Evolutionary conservation across 1,284 basidiomycete species (phyloP), one percentile per base, ranked within the genome.

Genomic region (Trametes polyzona): DNA sequence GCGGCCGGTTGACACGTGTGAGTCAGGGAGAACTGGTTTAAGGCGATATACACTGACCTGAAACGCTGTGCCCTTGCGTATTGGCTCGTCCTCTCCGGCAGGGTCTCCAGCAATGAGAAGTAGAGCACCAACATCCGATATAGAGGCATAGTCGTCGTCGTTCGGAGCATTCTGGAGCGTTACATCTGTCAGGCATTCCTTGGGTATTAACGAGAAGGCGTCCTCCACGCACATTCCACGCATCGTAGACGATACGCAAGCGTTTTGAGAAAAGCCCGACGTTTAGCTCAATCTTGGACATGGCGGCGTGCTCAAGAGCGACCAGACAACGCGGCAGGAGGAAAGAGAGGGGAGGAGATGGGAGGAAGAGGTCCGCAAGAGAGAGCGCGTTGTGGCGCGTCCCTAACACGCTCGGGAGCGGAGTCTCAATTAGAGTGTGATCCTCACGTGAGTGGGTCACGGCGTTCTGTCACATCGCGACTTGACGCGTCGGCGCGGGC

Each of bases 11-110:
- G 43, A 47, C 51, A 57, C 62, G 65, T 72, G 48, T 66, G 61
- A 59, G 48, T 43, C 14, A 9, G 17, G n/a, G 11, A 42, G 29
- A 30, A 21, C 16, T 19, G 11, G 29, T 33, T 56, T 48, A 65
- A 56, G 57, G 59, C n/a, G 29, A 23, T n/a, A 52, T 19, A 26
- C 32, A 33, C 88, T 65, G 59, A 93, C 95, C 79, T 97, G 95
- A 52, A 96, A 82, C 40, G 92, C 90, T 10, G 90, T 92, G n/a
- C 92, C 90, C 71, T 96, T 96, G 63, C 86, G 82, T 66, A 93
- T 88, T 30, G 92, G 84, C 59, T 91, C 89, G 61, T 93, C 89
- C 61, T 96, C 93, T 8, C 87, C 84, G 4, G 87, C 87, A 19
- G 92, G 88, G 64, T 96, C 93, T 23, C 95, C 95, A 27, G 92